These are phyloP conservation scores for Phytophthora citrophthora DNA, from an alignment of 352 stramenopile genomes.

Conservation along the genomic window DNA sequence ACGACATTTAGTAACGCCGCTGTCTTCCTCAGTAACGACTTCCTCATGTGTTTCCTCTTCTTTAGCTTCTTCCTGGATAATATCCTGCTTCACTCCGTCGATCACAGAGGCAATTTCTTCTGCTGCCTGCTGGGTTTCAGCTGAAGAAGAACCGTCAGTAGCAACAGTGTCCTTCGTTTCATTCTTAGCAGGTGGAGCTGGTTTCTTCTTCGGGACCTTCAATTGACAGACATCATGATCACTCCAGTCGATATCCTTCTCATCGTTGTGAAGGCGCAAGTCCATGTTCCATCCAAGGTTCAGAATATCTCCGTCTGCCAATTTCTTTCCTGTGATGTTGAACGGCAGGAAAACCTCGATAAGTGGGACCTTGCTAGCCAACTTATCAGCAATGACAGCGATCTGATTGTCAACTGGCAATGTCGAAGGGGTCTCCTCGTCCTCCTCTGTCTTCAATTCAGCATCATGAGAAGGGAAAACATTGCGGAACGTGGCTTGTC, in stretches of 20 bases:
- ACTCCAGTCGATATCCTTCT: conserved; percentile 63
- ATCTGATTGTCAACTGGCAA: conserved; percentile 6
- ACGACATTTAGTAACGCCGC: conserved; percentile 27
- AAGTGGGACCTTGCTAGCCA: conserved; percentile 29
- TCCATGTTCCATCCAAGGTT: conserved; percentile 57
- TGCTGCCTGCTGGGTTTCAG: not conserved
- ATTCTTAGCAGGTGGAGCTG: conserved; percentile 12
- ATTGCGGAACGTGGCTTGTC: conserved; percentile 58
- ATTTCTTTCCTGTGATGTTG: conserved; percentile 73
- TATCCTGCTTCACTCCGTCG: conserved; percentile 2
- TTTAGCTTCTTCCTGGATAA: conserved; percentile 6
- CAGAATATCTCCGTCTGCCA: conserved; percentile 56
- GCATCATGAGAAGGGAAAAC: conserved; percentile 9
- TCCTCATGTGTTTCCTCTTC: conserved; percentile 8
- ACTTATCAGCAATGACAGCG: conserved; percentile 6
- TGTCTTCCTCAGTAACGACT: conserved; percentile 21
- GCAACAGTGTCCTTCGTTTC: conserved; percentile 16
- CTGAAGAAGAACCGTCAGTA: conserved; percentile 1
- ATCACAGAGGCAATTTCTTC: conserved; percentile 8
- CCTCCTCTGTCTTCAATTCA: conserved; percentile 3
- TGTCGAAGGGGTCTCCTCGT: not conserved
- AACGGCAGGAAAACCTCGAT: conserved; percentile 74
- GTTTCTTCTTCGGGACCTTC: conserved; percentile 47
- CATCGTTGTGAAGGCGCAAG: conserved; percentile 62
- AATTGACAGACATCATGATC: conserved; percentile 59